Percentiles rank a stretch among this genome's conserved stretches.
These are phyloP conservation scores for Rubia yunnanensis DNA, from an alignment of 257 asterid genomes.

Conservation along the genomic window DNA sequence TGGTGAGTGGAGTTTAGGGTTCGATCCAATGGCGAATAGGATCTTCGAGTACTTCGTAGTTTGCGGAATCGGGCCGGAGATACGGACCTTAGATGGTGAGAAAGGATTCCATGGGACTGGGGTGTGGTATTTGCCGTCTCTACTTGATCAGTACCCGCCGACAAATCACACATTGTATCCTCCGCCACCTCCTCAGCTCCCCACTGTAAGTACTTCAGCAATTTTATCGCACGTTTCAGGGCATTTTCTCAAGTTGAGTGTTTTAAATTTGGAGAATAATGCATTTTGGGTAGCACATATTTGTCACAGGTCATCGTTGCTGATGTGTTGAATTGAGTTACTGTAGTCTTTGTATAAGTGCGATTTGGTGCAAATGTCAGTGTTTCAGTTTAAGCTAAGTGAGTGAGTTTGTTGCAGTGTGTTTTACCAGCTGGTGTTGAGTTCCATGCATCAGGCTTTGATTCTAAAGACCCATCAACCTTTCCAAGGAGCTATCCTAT, in stretches of 20 bases:
- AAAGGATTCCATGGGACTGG: constrained; percentile 65
- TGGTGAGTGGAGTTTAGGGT: neutral
- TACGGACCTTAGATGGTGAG: constrained; percentile 67
- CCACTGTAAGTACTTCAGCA: constrained; percentile 35
- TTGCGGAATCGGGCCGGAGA: constrained; percentile 86
- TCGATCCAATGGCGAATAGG: constrained; percentile 17
- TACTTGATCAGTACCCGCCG: constrained; percentile 80
- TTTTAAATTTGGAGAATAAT: neutral
- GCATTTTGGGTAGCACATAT: neutral
- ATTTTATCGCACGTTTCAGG: neutral
- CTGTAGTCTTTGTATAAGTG: neutral
- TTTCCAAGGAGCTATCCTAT: constrained; percentile 75
- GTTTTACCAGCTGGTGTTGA: constrained; percentile 84
- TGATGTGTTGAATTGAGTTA: neutral
- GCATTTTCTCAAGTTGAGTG: neutral
- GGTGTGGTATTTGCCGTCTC: constrained; percentile 56
- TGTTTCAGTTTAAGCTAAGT: neutral
- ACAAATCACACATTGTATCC: constrained; percentile 56
- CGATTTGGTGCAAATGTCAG: neutral
- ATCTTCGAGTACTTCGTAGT: constrained; percentile 87
- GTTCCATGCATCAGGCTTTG: constrained; percentile 50
- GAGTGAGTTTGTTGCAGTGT: constrained; percentile 29
- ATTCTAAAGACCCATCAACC: constrained; percentile 36
- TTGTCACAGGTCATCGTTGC: no score
- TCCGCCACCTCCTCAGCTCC: constrained; percentile 87